Base-by-base conservation (phyloP, 1,139 yeast species). In the Zygosaccharomyces pseudobailii region DNA sequence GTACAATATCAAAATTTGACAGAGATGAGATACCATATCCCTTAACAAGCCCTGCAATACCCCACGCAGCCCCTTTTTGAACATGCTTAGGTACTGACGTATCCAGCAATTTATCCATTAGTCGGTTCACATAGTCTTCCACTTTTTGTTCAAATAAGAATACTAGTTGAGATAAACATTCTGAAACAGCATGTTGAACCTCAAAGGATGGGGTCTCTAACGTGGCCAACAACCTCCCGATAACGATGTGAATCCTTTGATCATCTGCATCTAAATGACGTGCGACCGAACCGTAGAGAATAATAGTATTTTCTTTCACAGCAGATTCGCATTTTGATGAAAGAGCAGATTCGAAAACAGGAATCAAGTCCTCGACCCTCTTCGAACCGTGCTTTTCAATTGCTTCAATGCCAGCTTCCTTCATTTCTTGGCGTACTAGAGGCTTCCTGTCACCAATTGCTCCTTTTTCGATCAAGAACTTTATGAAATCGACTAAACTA, bases 31-130 rank as follows among this genome's bases (percentile, higher is more conserved):
- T 82, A 53, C 97, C 98, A 25, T 80, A 77, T 51, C 99, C 98
- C 62, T 87, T 85, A 9, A 87, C 94, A 40, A 92, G 70, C 53
- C 98, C 98, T 7, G 97, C 87, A 56, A 92, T 77, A 67, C 97
- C 98, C 68, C 87, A 89, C 1, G 98, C 97, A 1, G 96, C 94
- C 61, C 98, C 99, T 56, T 92, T 79, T 64, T 96, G 79, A 13
- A 76, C 72, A 0, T 84, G 80, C 40, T 75, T 66, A 20, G 73
- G 70, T 6, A 76, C 74, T 4, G 72, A 72, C 6, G 68, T 55
- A 24, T 70, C 70, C 58, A 84, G 81, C 31, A 90, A 71, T 55
- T 76, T 79, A 3, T 72, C 76, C 59, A 87, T 76, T 45, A 89
- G 70, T 4, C 62, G 55, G 40, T 82, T 84, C 50, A 88, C 69